Base-by-base conservation (phyloP, 2,329 filamentous ascomycete genomes). In the Diaporthe citrichinensis region DNA sequence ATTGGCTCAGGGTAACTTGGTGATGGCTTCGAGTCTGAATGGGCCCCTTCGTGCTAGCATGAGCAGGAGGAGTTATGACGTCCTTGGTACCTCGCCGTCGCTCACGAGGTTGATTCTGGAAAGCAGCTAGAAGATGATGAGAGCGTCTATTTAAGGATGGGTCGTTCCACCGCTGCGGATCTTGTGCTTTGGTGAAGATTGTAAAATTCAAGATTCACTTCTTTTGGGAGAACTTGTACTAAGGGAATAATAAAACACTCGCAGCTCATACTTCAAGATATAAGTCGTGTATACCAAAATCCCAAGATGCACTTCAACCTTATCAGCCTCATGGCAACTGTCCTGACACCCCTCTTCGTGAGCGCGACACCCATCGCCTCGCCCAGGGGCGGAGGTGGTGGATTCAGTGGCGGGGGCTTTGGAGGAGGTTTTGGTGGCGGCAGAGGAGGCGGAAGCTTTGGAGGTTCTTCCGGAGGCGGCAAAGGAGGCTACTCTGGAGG, bases 391-490 rank as follows among this genome's bases (percentile, higher is more conserved):
- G 55, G 23, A 5, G 69, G 69, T 10, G 62, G 28, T 12, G 39
- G 39, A 3, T n/a, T 23, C 14, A 12, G 36, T 4, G 44, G 44
- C 12, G 31, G 65, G 9, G 10, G n/a, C 12, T 17, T 3, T 14
- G 20, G 31, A 8, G 67, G 46, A 23, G 23, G 65, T 46, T 36
- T 25, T 51, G 28, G 49, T 17, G 46, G 65, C 17, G 28, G 17
- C n/a, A 9, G 62, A 67, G 61, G 61, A 15, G 62, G 55, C 3
- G 55, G 62, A n/a, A 46, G 62, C 58, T 25, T 15, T 41, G 57
- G 57, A 17, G 57, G 53, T 14, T 55, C 25, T 34, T 34, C 28
- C n/a, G 53, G 57, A 20, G 34, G 9, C 23, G 57, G 57, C 10
- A 12, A 8, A 25, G 57, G 53, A 25, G 57, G 53, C 25, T 55